phyloP scores from a whole-genome alignment of 257 asterid species.

The Solanum appendiculatum region DNA sequence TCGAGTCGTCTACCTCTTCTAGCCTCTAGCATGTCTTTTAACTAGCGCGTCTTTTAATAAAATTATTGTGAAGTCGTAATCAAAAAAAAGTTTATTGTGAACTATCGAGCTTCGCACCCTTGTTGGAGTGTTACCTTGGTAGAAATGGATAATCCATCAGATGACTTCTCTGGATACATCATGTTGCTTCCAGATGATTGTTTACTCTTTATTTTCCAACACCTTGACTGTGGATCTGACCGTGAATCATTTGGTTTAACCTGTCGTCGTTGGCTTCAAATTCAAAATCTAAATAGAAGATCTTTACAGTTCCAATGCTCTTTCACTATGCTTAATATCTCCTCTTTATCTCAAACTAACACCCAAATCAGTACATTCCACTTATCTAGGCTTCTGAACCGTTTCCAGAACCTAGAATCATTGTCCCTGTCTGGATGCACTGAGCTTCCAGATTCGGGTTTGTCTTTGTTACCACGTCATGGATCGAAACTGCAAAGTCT shows the following conservation, averaged over 20 bases:
- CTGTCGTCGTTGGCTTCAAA: conserved; percentile 52
- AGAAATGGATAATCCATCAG: conserved; percentile 17
- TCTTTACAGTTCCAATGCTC: conserved; percentile 59
- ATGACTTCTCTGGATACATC: conserved; percentile 1
- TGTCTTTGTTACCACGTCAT: conserved; percentile 25
- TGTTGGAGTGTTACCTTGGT: conserved; percentile 20
- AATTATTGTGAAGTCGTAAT: conserved; percentile 37
- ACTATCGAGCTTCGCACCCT: conserved; percentile 56
- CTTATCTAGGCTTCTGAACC: conserved; percentile 33
- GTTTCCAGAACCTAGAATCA: conserved; percentile 37
- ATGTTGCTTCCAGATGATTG: conserved; percentile 55
- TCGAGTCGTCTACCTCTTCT: conserved; percentile 46
- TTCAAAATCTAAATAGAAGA: conserved; percentile 50
- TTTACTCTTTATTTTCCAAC: conserved; percentile 35
- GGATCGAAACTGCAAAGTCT: conserved; percentile 35
- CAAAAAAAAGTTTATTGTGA: conserved; percentile 26
- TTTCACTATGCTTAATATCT: conserved; percentile 16
- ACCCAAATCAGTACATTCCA: conserved; percentile 25
- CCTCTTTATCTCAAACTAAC: conserved; percentile 29
- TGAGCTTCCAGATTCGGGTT: conserved; percentile 54
- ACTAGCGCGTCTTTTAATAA: conserved; percentile 22
- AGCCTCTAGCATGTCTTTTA: not conserved
- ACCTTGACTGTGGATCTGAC: conserved; percentile 37
- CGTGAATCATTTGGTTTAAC: conserved; percentile 66
- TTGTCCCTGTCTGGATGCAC: conserved; percentile 61